Base-by-base conservation (phyloP, 129 eudicot species). In the Kitagawia praeruptora region DNA sequence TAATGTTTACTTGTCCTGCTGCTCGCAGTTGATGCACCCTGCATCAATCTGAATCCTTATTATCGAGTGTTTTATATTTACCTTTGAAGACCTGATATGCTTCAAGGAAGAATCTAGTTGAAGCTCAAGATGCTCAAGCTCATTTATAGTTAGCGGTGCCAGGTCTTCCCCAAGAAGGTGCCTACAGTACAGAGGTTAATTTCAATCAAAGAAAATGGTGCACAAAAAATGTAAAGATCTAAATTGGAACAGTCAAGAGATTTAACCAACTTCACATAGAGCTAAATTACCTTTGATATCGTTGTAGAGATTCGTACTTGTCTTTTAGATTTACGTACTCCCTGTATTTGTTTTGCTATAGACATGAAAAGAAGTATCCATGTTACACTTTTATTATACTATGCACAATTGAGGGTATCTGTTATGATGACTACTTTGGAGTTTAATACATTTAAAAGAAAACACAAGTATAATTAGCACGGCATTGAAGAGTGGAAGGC, bases 151-250 rank as follows among this genome's bases (percentile, higher is more conserved):
- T 25, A 93, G 63, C 6, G 97, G 96, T 75, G 89, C 92, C 48
- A 93, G 61, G 51, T 93, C 98, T 86, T 93, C 98, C 46, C 98
- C 97, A 51, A 91, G 93, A 58, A 93, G 89, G 80, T 93, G 94
- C 86, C 98, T 93, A 79, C 56, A 80, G 2, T 73, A n/a, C 64
- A 34, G 72, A 78, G 23, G 27, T 69, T 34, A 1, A 67, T n/a
- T n/a, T n/a, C n/a, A 80, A 74, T 19, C 14, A 21, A 27, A 73
- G 69, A 61, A 61, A 61, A 61, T 10, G 34, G 37, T 61, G 69
- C 66, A n/a, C 25, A 4, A 58, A 23, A 23, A 14, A 56, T 56
- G 19, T 15, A 18, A 7, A 56, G 66, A 56, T 58, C 66, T 23
- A n/a, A 19, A 58, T 58, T 23, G 27, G 31, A 58, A 58, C 64